Conservation (phyloP, 306 rosid species). For the Lithocarpus polystachyus region DNA sequence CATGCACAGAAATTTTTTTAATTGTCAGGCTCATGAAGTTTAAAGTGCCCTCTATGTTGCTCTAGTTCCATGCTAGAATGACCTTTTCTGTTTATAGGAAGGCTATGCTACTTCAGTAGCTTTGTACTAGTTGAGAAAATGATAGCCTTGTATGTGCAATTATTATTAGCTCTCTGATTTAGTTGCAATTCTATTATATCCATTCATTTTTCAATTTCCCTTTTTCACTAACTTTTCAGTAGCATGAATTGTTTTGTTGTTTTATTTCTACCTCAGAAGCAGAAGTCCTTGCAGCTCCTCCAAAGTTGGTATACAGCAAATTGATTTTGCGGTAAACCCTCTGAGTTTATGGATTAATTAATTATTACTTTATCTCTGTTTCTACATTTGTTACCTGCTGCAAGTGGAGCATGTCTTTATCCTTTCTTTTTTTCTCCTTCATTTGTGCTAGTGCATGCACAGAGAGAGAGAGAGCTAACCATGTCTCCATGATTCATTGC, state of each 20-base stretch:
- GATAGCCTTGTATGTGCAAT: neutral
- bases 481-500: slow-evolving; percentile 25
- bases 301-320: slow-evolving; percentile 85
- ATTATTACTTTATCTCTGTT: too few relatives aligned
- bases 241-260: slow-evolving; percentile 24
- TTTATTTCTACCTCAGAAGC: slow-evolving; percentile 59
- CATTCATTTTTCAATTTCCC: slow-evolving; percentile 17
- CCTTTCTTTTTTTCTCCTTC: neutral
- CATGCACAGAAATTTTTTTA: neutral
- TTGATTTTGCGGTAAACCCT: slow-evolving; percentile 69
- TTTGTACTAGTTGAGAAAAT: neutral
- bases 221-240: slow-evolving; percentile 5
- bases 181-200: slow-evolving; percentile 3
- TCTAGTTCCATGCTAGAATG: neutral
- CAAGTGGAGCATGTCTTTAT: slow-evolving; percentile 23
- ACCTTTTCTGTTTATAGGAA: neutral
- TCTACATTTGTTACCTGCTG: neutral
- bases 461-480: slow-evolving; percentile 1
- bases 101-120: neutral
- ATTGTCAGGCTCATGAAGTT: neutral
- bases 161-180: neutral
- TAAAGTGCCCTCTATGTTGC: neutral
- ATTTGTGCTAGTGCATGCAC: neutral
- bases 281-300: slow-evolving; percentile 91
- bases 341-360: neutral